Conservation (phyloP, 352 stramenopile genomes). For the Globisporangium splendens region DNA sequence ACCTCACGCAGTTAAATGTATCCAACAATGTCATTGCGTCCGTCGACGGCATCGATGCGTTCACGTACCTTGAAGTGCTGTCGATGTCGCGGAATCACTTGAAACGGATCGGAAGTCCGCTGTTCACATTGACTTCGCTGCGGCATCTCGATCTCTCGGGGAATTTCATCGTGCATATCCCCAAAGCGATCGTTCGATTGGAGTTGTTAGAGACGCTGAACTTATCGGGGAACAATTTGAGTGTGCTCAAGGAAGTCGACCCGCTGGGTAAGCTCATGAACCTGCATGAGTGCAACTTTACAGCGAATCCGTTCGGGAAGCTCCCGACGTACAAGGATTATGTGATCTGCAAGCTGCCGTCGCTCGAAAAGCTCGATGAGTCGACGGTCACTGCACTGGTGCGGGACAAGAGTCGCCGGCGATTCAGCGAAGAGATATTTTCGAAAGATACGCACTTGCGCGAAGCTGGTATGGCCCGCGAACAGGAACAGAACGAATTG, state of each 20-base stretch:
- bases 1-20: slow-evolving; percentile 53
- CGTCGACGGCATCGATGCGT: slow-evolving; percentile 52
- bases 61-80: slow-evolving; percentile 43
- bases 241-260: slow-evolving; percentile 70
- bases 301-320: slow-evolving; percentile 69
- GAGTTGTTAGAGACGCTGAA: slow-evolving; percentile 58
- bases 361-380: slow-evolving; percentile 62
- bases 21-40: slow-evolving; percentile 59
- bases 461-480: slow-evolving; percentile 37
- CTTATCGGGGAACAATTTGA: slow-evolving; percentile 69
- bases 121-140: slow-evolving; percentile 44
- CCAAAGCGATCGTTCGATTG: slow-evolving; percentile 41
- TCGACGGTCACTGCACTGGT: slow-evolving; percentile 29
- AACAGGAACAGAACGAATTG: slow-evolving; percentile 53
- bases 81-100: slow-evolving; percentile 67
- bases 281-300: slow-evolving; percentile 56
- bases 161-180: slow-evolving; percentile 81
- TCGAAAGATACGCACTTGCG: slow-evolving; percentile 50
- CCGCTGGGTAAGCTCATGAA: slow-evolving; percentile 52
- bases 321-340: slow-evolving; percentile 78
- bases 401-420: slow-evolving; percentile 58
- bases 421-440: slow-evolving; percentile 59
- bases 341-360: slow-evolving; percentile 56
- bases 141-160: slow-evolving; percentile 62
- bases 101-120: slow-evolving; percentile 43